Conservation (phyloP, 768 basidiomycete genomes). For the Psilocybe cyanescens region DNA sequence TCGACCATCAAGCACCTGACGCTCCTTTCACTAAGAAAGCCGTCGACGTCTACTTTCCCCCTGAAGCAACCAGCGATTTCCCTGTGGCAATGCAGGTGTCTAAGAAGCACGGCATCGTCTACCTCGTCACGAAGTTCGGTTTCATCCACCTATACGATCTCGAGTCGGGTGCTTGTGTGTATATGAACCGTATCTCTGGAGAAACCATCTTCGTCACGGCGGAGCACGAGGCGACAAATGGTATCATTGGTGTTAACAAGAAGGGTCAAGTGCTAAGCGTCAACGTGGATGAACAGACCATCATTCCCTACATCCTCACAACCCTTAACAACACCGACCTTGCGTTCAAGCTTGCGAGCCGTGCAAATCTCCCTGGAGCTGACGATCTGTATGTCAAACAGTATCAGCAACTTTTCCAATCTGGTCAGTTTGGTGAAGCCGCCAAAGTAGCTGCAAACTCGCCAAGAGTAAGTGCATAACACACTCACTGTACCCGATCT, state of each 20-base stretch:
- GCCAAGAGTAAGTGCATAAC: conserved; percentile 63
- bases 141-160: conserved; percentile 99
- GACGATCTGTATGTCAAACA: conserved; percentile 96
- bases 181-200: conserved; percentile 99
- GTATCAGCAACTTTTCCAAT: conserved; percentile 88
- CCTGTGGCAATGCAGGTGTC: conserved; percentile 99
- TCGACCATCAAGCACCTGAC: conserved; percentile 92
- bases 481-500: background rate
- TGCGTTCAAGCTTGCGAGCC: conserved; percentile 96
- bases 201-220: conserved; percentile 99
- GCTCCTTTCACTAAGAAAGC: conserved; percentile 96
- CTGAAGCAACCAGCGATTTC: conserved; percentile 98
- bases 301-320: conserved; percentile 92
- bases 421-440: conserved; percentile 89
- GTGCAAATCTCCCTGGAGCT: conserved; percentile 95
- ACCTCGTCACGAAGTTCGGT: conserved; percentile 97
- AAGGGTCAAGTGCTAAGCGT: conserved; percentile 99
- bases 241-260: conserved; percentile 99
- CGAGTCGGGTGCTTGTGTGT: conserved; percentile 95
- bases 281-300: conserved; percentile 93
- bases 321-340: conserved; percentile 97
- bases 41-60: conserved; percentile 98
- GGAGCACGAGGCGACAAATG: conserved; percentile 90
- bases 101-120: conserved; percentile 94
- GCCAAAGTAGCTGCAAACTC: conserved; percentile 99